These are phyloP conservation scores for Tricholomella constricta DNA, from an alignment of 768 basidiomycete genomes.

Conservation along the genomic window DNA sequence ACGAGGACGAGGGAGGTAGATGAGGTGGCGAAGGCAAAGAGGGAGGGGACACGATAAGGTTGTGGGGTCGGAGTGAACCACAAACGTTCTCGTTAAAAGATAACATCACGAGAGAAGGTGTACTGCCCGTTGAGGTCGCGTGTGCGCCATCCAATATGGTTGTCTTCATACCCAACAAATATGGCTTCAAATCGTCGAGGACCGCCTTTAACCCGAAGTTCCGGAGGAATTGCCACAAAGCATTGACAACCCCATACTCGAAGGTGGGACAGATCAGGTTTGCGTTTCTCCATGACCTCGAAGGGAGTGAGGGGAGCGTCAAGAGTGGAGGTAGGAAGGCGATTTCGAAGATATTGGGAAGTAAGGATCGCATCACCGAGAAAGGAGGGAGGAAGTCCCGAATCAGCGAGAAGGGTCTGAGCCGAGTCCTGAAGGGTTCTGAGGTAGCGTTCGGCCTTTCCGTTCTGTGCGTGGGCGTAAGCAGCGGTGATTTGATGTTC, in stretches of 20 bases:
- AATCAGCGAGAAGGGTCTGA: constrained; percentile 23
- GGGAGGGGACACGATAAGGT: constrained; percentile 14
- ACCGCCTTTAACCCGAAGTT: too few species aligned
- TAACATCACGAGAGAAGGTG: too few species aligned
- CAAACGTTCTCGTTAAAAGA: too few species aligned
- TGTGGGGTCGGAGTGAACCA: constrained; percentile 18
- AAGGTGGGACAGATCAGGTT: too few species aligned
- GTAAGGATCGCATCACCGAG: constrained; percentile 25
- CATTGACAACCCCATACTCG: too few species aligned
- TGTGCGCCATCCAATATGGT: too few species aligned
- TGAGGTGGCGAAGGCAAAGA: constrained; percentile 15
- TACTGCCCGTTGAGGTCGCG: too few species aligned
- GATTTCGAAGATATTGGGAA: constrained; percentile 22
- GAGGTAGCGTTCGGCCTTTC: constrained; percentile 30
- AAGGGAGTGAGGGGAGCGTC: too few species aligned
- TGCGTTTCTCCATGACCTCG: too few species aligned
- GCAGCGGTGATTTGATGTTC: constrained; percentile 22
- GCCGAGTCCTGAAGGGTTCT: constrained; percentile 26
- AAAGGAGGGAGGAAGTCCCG: constrained; percentile 22
- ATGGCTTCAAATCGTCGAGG: too few species aligned
- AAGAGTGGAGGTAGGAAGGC: constrained; percentile 25
- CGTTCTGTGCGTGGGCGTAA: constrained; percentile 35
- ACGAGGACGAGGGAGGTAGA: neutral
- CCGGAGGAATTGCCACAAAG: too few species aligned
- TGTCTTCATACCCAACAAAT: too few species aligned